Evolutionary conservation across 129 eudicot species (phyloP).

Genomic region (Centella asiatica): DNA sequence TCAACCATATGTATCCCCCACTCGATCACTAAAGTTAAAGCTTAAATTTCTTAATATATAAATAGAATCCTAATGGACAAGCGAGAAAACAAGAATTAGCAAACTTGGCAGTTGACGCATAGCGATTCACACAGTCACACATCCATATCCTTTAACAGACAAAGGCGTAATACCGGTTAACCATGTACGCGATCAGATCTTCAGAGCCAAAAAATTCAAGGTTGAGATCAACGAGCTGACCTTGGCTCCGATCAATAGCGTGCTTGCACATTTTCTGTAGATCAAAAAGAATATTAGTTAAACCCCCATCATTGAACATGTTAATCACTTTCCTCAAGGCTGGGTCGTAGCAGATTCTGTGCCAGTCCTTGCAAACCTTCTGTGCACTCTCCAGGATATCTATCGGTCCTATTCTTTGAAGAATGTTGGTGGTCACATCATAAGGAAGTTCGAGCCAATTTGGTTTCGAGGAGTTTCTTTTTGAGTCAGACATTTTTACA

Average conservation of each 20-base stretch:
- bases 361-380: constrained; percentile 24
- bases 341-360: constrained; percentile 14
- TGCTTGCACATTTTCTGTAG: constrained; percentile 1
- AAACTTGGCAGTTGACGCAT: not conserved
- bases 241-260: constrained; percentile 23
- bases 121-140: too few species aligned
- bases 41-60: too few species aligned
- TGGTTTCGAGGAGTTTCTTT: not conserved
- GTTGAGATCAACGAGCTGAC: constrained; percentile 11
- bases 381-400: constrained; percentile 15
- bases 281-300: not conserved
- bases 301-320: not conserved
- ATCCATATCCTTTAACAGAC: too few species aligned
- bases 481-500: not conserved
- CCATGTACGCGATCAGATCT: constrained; percentile 6
- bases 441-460: constrained; percentile 24
- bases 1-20: too few species aligned
- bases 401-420: constrained; percentile 9
- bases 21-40: too few species aligned
- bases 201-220: constrained; percentile 3
- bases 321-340: constrained; percentile 15
- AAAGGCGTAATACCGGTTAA: not conserved
- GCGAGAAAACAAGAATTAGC: not conserved
- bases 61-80: too few species aligned
- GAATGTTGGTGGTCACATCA: constrained; percentile 14